Percentiles rank a stretch among this genome's conserved stretches.
Evolutionary conservation across 352 stramenopile species (phyloP).

Genomic region (Pythium scleroteichum): DNA sequence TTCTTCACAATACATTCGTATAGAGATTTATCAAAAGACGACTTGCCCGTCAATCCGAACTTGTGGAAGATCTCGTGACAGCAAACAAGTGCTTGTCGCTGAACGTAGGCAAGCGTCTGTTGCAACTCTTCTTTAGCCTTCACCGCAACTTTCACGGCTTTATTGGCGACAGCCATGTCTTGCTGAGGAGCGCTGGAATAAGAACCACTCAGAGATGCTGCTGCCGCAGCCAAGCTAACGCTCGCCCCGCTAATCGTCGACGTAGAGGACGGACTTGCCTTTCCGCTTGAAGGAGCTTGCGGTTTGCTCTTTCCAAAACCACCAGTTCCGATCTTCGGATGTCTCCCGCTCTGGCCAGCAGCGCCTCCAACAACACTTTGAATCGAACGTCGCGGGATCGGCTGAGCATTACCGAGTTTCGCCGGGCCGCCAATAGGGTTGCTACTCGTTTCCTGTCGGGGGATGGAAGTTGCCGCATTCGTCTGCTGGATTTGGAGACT

Average conservation of each 20-base stretch:
- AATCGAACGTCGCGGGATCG: slow-evolving; percentile 51
- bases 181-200: background rate
- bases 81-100: slow-evolving; percentile 67
- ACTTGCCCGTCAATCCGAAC: slow-evolving; percentile 61
- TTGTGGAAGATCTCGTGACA: slow-evolving; percentile 75
- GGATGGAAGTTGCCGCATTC: slow-evolving; percentile 36
- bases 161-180: slow-evolving; percentile 33
- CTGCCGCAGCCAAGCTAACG: background rate
- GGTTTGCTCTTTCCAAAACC: slow-evolving; percentile 37
- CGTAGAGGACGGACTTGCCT: slow-evolving; percentile 17
- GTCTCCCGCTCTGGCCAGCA: slow-evolving; percentile 8
- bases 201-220: background rate
- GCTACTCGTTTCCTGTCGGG: slow-evolving; percentile 10
- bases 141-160: slow-evolving; percentile 66
- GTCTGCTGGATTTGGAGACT: slow-evolving; percentile 86
- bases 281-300: slow-evolving; percentile 27
- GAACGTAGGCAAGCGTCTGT: slow-evolving; percentile 73
- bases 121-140: slow-evolving; percentile 82
- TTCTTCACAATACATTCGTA: slow-evolving; percentile 84
- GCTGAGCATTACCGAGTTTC: slow-evolving; percentile 42
- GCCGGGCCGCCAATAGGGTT: slow-evolving; percentile 10
- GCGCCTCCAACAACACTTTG: slow-evolving; percentile 25
- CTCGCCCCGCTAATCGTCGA: slow-evolving; percentile 4
- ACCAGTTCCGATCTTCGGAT: slow-evolving; percentile 29
- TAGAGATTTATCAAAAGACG: slow-evolving; percentile 75